A percentile compares a stretch with the other conserved stretches of the same genome.
Evolutionary conservation across 345 rosid species (phyloP).

Genomic region (Moricandia arvensis): DNA sequence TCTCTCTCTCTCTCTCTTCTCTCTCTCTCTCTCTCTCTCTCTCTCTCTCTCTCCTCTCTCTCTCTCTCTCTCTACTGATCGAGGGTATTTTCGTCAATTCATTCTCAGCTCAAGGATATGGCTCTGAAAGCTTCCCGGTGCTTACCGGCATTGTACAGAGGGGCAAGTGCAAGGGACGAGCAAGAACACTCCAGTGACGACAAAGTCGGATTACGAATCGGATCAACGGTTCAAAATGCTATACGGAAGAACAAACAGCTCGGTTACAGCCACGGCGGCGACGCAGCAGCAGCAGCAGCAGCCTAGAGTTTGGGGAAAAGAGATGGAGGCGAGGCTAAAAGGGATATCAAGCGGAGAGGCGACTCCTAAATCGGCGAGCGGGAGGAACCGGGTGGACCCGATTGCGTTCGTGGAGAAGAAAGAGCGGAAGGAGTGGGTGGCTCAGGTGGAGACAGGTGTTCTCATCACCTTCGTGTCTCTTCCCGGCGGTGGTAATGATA

Average conservation of each 20-base stretch:
- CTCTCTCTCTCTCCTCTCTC: not conserved
- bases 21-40: no score
- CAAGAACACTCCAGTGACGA: not conserved
- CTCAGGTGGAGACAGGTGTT: conserved; percentile 97
- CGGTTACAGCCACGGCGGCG: conserved; percentile 50
- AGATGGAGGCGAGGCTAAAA: conserved; percentile 79
- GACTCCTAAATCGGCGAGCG: conserved; percentile 61
- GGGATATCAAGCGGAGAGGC: conserved; percentile 76
- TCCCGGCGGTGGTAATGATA: conserved; percentile 94
- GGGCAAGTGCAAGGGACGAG: not conserved
- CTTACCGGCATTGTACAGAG: conserved; percentile 78
- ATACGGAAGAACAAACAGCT: conserved; percentile 65
- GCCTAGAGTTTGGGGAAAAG: conserved; percentile 74
- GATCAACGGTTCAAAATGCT: not conserved
- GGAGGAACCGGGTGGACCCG: conserved; percentile 60
- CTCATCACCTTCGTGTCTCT: conserved; percentile 87
- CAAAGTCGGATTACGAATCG: not conserved
- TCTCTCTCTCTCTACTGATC: not conserved
- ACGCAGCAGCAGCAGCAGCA: conserved; percentile 33
- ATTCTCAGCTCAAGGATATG: conserved; percentile 79
- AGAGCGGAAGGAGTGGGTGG: conserved; percentile 94
- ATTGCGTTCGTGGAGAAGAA: conserved; percentile 73
- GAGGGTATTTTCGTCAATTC: conserved; percentile 9
- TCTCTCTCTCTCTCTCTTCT: not conserved
- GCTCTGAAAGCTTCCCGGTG: conserved; percentile 92